Base-by-base conservation (phyloP, 108 stramenopile species). In the Aurantiochytrium sp. region DNA sequence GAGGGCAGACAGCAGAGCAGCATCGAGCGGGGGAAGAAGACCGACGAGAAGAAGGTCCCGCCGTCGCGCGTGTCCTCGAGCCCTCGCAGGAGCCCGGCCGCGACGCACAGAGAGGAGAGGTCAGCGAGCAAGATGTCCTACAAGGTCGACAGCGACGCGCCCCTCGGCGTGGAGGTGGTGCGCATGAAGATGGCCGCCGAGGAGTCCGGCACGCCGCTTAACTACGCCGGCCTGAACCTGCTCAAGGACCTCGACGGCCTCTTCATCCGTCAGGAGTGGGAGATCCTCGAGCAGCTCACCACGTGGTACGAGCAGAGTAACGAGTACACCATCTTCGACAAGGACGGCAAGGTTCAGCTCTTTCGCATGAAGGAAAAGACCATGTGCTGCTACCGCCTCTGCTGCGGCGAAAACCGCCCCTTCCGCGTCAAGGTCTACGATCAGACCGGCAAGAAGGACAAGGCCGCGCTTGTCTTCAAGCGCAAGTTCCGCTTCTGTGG, bases 401-500 rank as follows among this genome's bases (percentile, higher is more conserved):
- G 76, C 76, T 83, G 76, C 28, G 76, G 76, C 28, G 76, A 83
- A 23, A 83, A 83, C 76, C 76, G 76, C 8, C 76, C 76, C 19
- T 83, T 83, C 5, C 76, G 76, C 45, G 49, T 83, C 76, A 83
- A 83, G 23, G 76, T 83, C 12, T 83, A 83, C 51, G 76, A 83
- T 45, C n/a, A 47, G 49, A 83, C 76, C 10, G 76, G 49, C 76
- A 53, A 4, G 51, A 53, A 83, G 76, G 76, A 83, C n/a, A 83
- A 83, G 51, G 23, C 76, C n/a, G 76, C 76, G 45, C 76, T 83
- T 2, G 76, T 83, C 1, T 83, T 83, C 51, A 47, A 53, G 51
- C 76, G 76, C 76, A 83, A 83, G 76, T 83, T 53, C 76, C 45
- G 76, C 49, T 83, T 43, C 76, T 83, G 76, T 45, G 76, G 76